Percentiles rank a stretch among this genome's conserved stretches.
Conservation (phyloP, 441 rosid genomes). For the Adansonia grandidieri region DNA sequence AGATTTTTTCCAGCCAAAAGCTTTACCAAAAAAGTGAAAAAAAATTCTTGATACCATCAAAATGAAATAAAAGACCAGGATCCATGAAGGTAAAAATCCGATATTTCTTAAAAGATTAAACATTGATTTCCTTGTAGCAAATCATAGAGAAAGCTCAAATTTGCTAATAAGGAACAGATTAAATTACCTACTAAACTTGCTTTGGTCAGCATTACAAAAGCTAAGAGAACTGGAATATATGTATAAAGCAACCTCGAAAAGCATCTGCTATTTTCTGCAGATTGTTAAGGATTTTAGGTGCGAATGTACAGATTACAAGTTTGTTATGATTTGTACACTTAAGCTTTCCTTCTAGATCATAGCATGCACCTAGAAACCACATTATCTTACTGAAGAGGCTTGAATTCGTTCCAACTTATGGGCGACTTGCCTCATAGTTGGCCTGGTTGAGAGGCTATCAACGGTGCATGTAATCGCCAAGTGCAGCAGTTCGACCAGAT, state of each 20-base stretch:
- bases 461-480: slow-evolving; percentile 47
- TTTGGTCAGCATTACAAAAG: background rate
- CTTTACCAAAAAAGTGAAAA: background rate
- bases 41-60: background rate
- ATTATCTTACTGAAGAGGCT: slow-evolving; percentile 24
- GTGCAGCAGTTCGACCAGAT: slow-evolving; percentile 42
- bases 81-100: background rate
- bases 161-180: background rate
- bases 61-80: background rate
- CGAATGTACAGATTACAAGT: slow-evolving; percentile 1
- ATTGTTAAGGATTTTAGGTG: background rate
- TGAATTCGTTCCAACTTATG: slow-evolving; percentile 38
- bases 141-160: background rate
- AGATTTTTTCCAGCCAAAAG: too few species aligned
- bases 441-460: slow-evolving; percentile 45
- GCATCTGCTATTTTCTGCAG: slow-evolving; percentile 11
- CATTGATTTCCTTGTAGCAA: background rate
- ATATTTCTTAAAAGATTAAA: background rate
- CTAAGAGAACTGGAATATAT: background rate
- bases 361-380: background rate
- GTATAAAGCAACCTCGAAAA: slow-evolving; percentile 4
- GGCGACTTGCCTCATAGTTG: slow-evolving; percentile 48
- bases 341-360: background rate
- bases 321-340: background rate
- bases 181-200: background rate